Evolutionary conservation across 2,329 filamentous ascomycete species (phyloP), one percentile per base, ranked within the genome.

Genomic region (Chaetomiaceae sp.): DNA sequence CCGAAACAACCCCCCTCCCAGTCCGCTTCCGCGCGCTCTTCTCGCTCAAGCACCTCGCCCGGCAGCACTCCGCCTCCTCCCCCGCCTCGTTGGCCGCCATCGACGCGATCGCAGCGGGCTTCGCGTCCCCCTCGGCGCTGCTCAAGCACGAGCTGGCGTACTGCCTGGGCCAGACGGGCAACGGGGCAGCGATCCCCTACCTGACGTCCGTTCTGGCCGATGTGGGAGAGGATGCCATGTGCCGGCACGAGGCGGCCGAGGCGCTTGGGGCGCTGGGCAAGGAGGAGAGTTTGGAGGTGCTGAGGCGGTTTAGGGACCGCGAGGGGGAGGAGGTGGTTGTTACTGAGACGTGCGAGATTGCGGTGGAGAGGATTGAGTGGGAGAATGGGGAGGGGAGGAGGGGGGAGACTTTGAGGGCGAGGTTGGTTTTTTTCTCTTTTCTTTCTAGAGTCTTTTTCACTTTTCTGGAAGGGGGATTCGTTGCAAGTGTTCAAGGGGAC

Each of bases 121-220:
- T 99, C 61, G 63, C 75, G 0, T 95, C 92, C 3, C 84, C 87
- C 0, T 97, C 92, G 4, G 92, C 89, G 3, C 78, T 97, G 8
- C 76, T 97, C 41, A 97, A 97, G 74, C 93, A 99, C 69, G 93
- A 99, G 68, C 78, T 99, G 43, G 93, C 93, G 21, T 99, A 99
- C 73, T 99, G 93, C 66, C 79, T 99, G 2, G 93, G 93, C 7
- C 93, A 99, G 72, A 92, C 88, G 1, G 83, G 83, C 51, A 89
- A 96, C 65, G 70, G 77, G 44, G 83, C 83, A 40, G 87, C 91
- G 0, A 80, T 90, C 9, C 78, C 84, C 9, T 85, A 83, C 56
- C 75, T 99, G 59, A 79, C 84, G 51, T 70, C 76, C 12, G 89
- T 95, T 13, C 75, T 97, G 51, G 79, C 86, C 58, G 81, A 97